These are phyloP conservation scores for Xylaria sp. DNA, from an alignment of 2,329 filamentous ascomycete species.

Conservation along the genomic window DNA sequence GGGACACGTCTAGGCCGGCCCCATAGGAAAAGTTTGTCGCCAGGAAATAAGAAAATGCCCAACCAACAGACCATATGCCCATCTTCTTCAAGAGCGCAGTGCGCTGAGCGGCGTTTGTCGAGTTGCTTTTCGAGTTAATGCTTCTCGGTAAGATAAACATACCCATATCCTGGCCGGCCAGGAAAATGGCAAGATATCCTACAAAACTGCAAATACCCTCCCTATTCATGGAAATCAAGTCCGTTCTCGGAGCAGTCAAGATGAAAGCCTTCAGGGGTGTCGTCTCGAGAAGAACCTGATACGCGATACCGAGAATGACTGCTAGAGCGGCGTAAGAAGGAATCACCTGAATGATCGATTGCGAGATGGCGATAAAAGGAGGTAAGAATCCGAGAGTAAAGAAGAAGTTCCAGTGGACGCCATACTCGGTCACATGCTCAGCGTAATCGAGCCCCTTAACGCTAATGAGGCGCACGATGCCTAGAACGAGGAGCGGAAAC, in stretches of 20 bases:
- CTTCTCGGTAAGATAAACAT: slow-evolving; percentile 67
- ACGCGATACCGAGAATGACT: slow-evolving; percentile 60
- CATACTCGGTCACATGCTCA: slow-evolving; percentile 95
- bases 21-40: slow-evolving; percentile 65
- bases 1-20: slow-evolving; percentile 70
- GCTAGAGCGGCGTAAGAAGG: slow-evolving; percentile 74
- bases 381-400: slow-evolving; percentile 88
- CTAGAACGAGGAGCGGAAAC: slow-evolving; percentile 73
- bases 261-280: slow-evolving; percentile 79
- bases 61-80: slow-evolving; percentile 58
- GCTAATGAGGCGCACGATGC: slow-evolving; percentile 73
- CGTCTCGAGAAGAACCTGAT: slow-evolving; percentile 70
- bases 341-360: slow-evolving; percentile 62
- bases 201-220: slow-evolving; percentile 94
- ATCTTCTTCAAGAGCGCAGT: slow-evolving; percentile 59
- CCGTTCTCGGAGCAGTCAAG: slow-evolving; percentile 70
- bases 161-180: slow-evolving; percentile 79
- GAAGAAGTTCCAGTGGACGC: slow-evolving; percentile 99
- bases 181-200: slow-evolving; percentile 91
- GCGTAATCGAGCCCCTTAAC: slow-evolving; percentile 95
- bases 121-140: slow-evolving; percentile 39
- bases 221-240: slow-evolving; percentile 81
- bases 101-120: slow-evolving; percentile 43
- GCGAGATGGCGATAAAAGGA: slow-evolving; percentile 80
- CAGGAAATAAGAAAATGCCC: slow-evolving; percentile 65